phyloP scores from a whole-genome alignment of 352 stramenopile genomes.

The Phytophthora multivora region DNA sequence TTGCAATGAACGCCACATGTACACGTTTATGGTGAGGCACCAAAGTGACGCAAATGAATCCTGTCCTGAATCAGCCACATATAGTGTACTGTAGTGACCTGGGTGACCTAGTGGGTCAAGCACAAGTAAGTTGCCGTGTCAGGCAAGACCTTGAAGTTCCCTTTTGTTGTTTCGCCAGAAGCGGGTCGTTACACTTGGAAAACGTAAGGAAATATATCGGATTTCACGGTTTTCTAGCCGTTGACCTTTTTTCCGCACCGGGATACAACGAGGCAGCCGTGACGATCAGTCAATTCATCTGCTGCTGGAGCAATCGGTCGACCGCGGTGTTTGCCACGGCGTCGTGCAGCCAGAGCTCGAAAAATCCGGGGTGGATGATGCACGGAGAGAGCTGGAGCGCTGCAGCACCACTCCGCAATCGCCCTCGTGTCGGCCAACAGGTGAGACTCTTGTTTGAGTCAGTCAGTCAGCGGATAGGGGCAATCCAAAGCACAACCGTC shows the following conservation, averaged over 20 bases:
- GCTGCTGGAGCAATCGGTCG: slow-evolving; percentile 19
- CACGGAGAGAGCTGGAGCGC: slow-evolving; percentile 16
- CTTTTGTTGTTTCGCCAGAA: background rate
- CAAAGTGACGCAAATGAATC: slow-evolving; percentile 6
- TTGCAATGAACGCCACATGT: background rate
- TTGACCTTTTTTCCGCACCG: slow-evolving; percentile 9
- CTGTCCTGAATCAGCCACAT: slow-evolving; percentile 12
- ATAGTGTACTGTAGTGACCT: background rate
- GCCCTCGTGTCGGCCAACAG: background rate
- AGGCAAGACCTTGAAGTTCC: slow-evolving; percentile 20
- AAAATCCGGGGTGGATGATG: slow-evolving; percentile 36
- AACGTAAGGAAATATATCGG: background rate
- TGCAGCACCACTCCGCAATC: slow-evolving; percentile 29
- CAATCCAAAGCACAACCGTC: slow-evolving; percentile 12
- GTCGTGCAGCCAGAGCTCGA: slow-evolving; percentile 16
- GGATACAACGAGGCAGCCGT: slow-evolving; percentile 1
- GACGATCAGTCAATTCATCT: slow-evolving; percentile 26
- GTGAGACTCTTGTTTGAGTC: no score
- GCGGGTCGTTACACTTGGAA: slow-evolving; percentile 1
- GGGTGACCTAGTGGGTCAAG: no score
- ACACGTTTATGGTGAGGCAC: slow-evolving; percentile 1
- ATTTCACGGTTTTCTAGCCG: background rate
- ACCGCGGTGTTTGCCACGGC: slow-evolving; percentile 13
- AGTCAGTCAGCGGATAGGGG: background rate
- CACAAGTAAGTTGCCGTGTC: slow-evolving; percentile 10